Conservation (phyloP, 495 filamentous ascomycete genomes). For the Annulohypoxylon nitens region DNA sequence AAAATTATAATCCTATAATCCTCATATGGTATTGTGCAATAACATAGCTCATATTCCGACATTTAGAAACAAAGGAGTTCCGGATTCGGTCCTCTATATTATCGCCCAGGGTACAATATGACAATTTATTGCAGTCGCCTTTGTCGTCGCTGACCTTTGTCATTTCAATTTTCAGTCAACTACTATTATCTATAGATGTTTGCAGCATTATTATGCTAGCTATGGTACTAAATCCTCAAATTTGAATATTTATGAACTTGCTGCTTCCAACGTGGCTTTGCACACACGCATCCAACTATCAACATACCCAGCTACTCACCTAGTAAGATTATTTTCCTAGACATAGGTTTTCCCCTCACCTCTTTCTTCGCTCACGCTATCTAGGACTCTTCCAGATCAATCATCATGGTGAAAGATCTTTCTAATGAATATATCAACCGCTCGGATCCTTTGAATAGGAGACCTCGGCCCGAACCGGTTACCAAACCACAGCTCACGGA, state of each 20-base stretch:
- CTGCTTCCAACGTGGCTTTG: neutral
- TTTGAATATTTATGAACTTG: neutral
- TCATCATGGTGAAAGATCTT: too few species aligned
- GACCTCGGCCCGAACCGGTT: too few species aligned
- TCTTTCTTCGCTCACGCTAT: too few species aligned
- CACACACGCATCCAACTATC: neutral
- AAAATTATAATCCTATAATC: neutral
- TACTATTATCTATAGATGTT: neutral
- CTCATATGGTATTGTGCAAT: neutral
- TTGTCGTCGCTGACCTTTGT: slow-evolving; percentile 15
- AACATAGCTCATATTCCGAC: neutral
- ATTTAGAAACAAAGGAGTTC: slow-evolving; percentile 26
- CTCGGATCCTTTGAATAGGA: too few species aligned
- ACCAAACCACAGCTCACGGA: too few species aligned
- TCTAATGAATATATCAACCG: too few species aligned
- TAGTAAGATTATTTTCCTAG: neutral
- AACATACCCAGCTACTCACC: neutral
- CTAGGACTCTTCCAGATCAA: too few species aligned
- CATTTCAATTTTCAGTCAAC: neutral
- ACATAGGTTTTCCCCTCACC: neutral
- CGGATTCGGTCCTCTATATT: slow-evolving; percentile 11
- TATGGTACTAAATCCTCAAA: too few species aligned
- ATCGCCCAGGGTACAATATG: neutral
- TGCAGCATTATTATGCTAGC: too few species aligned
- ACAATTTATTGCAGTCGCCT: neutral